Conservation (phyloP, 495 filamentous ascomycete species). For the Aspergillus indologenus region DNA sequence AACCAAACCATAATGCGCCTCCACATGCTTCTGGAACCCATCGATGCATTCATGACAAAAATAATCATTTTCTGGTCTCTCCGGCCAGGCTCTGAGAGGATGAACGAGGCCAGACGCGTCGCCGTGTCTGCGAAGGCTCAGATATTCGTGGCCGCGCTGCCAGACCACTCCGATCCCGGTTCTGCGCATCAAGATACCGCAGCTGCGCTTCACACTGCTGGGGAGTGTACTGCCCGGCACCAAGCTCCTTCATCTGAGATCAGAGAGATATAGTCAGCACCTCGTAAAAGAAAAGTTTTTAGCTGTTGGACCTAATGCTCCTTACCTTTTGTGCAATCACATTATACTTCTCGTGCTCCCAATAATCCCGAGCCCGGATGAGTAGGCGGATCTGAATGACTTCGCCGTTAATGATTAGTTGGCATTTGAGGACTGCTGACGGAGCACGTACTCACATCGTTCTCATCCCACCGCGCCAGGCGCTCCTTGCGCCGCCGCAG, state of each 20-base stretch:
- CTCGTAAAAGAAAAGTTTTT: neutral
- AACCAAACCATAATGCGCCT: conserved; percentile 5
- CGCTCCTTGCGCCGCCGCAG: conserved; percentile 60
- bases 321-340: conserved; percentile 52
- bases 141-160: conserved; percentile 25
- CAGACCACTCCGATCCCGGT: conserved; percentile 15
- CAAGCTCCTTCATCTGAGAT: conserved; percentile 38
- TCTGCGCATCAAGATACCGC: conserved; percentile 25
- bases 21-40: neutral
- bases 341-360: conserved; percentile 50
- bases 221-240: conserved; percentile 32
- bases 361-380: conserved; percentile 44
- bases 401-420: conserved; percentile 14
- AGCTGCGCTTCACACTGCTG: conserved; percentile 40
- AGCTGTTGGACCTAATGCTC: neutral
- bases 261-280: neutral
- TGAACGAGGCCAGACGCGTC: conserved; percentile 10
- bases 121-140: conserved; percentile 26
- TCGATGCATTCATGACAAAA: neutral
- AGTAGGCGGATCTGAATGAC: conserved; percentile 43
- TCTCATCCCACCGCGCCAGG: conserved; percentile 62
- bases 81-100: conserved; percentile 1
- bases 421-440: neutral
- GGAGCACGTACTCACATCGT: conserved; percentile 57
- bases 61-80: conserved; percentile 3